Evolutionary conservation across 164 flowering plant species (phyloP), one percentile per base, ranked within the genome.

Genomic region (Berberis thunbergii): DNA sequence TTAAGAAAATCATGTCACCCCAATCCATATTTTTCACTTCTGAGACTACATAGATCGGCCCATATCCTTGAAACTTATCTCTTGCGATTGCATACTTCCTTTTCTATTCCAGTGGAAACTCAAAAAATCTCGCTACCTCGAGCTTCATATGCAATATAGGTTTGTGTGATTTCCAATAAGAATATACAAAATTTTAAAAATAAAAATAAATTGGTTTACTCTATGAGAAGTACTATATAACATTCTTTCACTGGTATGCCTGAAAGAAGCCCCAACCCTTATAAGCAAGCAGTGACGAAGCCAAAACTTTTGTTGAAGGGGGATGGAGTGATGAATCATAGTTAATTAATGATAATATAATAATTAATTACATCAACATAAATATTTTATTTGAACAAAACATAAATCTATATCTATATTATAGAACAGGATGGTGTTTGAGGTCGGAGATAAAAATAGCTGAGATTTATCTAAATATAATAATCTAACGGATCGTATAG

Each of bases 21-120:
- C 60, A 57, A 57, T 57, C 60, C 60, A 57, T 13, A n/a, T 40
- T 57, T 41, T 57, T n/a, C 45, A 40, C 60, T 43, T 57, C 45
- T 4, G 60, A 57, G 44, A 57, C 41, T 44, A 57, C 60, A 10
- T 39, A 57, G 2, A 44, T 11, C 45, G 40, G 60, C 44, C 60
- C 60, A 12, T 57, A 57, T 12, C 60, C 60, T 57, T 57, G 40
- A 6, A 41, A 6, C 3, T 12, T 7, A 7, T 2, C 5, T 5
- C 1, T 43, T 40, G 6, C 60, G 11, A 39, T 41, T 2, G 45
- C 9, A 57, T 43, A 57, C 60, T 9, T 40, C 2, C 39, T 56
- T 40, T 56, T 56, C 59, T 0, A 41, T 40, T 40, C 59, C 5
- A 56, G 40, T 1, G 59, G 59, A 38, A 56, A 10, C 42, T 56